phyloP scores from a whole-genome alignment of 202 grass and related monocot genomes.

The Saccharum hybrid region DNA sequence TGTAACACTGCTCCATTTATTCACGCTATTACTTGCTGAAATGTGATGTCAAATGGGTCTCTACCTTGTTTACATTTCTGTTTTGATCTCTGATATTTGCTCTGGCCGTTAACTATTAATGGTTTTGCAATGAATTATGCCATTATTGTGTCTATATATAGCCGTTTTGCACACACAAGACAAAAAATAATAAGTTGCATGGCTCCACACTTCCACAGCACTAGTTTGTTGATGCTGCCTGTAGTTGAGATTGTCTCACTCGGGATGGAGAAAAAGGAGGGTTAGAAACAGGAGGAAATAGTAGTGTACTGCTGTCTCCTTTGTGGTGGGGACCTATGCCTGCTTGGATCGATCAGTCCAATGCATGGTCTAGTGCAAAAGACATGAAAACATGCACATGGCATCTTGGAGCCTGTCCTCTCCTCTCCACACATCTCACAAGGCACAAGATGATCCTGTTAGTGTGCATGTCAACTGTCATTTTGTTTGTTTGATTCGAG shows the following conservation, averaged over 20 bases:
- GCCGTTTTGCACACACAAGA: background rate
- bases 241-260: slow-evolving; percentile 34
- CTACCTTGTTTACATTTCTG: slow-evolving; percentile 6
- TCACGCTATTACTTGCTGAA: slow-evolving; percentile 43
- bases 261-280: slow-evolving; percentile 20
- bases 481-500: slow-evolving; percentile 42
- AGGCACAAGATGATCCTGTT: slow-evolving; percentile 30
- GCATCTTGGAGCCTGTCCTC: slow-evolving; percentile 29
- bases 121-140: slow-evolving; percentile 23
- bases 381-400: slow-evolving; percentile 42
- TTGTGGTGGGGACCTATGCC: slow-evolving; percentile 13
- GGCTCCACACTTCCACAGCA: background rate
- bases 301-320: slow-evolving; percentile 9
- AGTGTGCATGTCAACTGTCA: slow-evolving; percentile 49
- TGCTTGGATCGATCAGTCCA: slow-evolving; percentile 22
- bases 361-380: slow-evolving; percentile 49
- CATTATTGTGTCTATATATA: background rate
- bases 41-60: slow-evolving; percentile 44
- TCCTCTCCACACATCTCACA: slow-evolving; percentile 37
- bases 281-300: background rate
- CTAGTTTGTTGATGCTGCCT: slow-evolving; percentile 19
- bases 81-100: slow-evolving; percentile 27
- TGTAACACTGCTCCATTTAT: slow-evolving; percentile 61
- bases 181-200: slow-evolving; percentile 34
- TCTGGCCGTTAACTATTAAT: slow-evolving; percentile 22